These are phyloP conservation scores for Wickerhamiella spandovensis DNA, from an alignment of 805 yeast species.

Conservation along the genomic window DNA sequence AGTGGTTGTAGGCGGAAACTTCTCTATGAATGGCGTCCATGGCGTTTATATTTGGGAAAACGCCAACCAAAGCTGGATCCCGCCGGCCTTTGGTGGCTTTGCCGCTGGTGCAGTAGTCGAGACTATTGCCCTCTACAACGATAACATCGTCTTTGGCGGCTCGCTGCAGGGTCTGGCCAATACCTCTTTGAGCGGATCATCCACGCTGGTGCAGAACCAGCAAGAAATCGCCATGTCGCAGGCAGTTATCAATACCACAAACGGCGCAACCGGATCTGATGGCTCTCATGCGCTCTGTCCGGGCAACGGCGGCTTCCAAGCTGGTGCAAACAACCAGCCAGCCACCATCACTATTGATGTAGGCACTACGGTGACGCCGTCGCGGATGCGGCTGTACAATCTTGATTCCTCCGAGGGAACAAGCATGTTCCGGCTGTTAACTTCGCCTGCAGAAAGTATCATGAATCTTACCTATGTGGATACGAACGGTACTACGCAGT, in stretches of 20 bases:
- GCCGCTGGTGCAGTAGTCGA: slow-evolving; percentile 43
- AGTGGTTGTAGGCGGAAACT: slow-evolving; percentile 72
- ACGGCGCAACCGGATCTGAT: slow-evolving; percentile 1
- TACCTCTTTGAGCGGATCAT: background rate
- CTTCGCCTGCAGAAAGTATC: slow-evolving; percentile 72
- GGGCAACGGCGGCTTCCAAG: slow-evolving; percentile 14
- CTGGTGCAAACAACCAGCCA: slow-evolving; percentile 9
- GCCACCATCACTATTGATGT: slow-evolving; percentile 12
- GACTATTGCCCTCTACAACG: slow-evolving; percentile 39
- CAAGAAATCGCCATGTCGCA: slow-evolving; percentile 16
- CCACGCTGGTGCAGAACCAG: slow-evolving; percentile 26
- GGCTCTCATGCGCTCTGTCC: slow-evolving; percentile 45
- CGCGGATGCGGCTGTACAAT: slow-evolving; percentile 60
- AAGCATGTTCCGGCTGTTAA: slow-evolving; percentile 54
- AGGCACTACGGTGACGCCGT: slow-evolving; percentile 35
- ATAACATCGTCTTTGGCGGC: slow-evolving; percentile 68
- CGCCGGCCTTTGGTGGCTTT: slow-evolving; percentile 68
- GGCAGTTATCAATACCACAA: slow-evolving; percentile 13
- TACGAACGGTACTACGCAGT: slow-evolving; percentile 35
- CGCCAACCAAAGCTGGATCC: slow-evolving; percentile 27
- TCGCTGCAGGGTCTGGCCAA: slow-evolving; percentile 50
- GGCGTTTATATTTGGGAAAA: slow-evolving; percentile 57
- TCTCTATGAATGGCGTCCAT: slow-evolving; percentile 37
- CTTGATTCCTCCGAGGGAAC: slow-evolving; percentile 38
- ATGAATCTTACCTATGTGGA: slow-evolving; percentile 84